These are phyloP conservation scores for Phytopythium montanum DNA, from an alignment of 352 stramenopile species.

Conservation along the genomic window DNA sequence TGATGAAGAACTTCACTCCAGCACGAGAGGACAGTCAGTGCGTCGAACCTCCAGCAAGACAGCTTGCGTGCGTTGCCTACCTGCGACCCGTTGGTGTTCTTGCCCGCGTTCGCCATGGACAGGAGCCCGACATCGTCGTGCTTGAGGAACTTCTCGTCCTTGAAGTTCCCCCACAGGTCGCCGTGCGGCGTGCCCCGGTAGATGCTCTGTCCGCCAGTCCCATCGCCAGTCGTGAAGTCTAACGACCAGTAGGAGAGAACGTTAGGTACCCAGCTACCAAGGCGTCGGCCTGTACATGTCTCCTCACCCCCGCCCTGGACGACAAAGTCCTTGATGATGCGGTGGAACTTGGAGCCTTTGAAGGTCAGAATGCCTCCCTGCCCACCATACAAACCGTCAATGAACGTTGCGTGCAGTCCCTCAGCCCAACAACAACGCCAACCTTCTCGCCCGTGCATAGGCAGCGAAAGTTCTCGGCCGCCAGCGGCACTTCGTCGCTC, in stretches of 20 bases:
- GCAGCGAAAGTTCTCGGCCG: constrained; percentile 94
- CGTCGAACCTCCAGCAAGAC: background rate
- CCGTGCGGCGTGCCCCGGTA: constrained; percentile 62
- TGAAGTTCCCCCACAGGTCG: constrained; percentile 81
- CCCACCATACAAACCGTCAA: background rate
- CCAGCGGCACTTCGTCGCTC: constrained; percentile 90
- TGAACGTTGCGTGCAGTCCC: background rate
- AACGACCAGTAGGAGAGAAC: background rate
- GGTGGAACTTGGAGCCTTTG: constrained; percentile 88
- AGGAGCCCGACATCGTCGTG: constrained; percentile 74
- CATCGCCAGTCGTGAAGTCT: constrained; percentile 67
- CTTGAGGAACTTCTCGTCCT: constrained; percentile 71
- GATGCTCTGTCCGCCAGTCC: constrained; percentile 75
- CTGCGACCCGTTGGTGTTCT: constrained; percentile 72
- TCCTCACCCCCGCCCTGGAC: constrained; percentile 72
- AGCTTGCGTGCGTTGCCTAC: constrained; percentile 19
- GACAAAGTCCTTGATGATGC: constrained; percentile 93
- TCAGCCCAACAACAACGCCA: background rate
- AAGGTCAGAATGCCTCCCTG: constrained; percentile 58
- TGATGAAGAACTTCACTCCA: constrained; percentile 82
- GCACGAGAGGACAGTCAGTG: background rate
- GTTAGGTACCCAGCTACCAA: background rate
- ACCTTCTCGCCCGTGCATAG: constrained; percentile 80
- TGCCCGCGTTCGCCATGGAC: constrained; percentile 81
- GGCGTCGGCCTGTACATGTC: no score